A percentile compares a stretch with the other conserved stretches of the same genome.
Evolutionary conservation across 1,284 basidiomycete species (phyloP).

Genomic region (Moniliophthora roreri): DNA sequence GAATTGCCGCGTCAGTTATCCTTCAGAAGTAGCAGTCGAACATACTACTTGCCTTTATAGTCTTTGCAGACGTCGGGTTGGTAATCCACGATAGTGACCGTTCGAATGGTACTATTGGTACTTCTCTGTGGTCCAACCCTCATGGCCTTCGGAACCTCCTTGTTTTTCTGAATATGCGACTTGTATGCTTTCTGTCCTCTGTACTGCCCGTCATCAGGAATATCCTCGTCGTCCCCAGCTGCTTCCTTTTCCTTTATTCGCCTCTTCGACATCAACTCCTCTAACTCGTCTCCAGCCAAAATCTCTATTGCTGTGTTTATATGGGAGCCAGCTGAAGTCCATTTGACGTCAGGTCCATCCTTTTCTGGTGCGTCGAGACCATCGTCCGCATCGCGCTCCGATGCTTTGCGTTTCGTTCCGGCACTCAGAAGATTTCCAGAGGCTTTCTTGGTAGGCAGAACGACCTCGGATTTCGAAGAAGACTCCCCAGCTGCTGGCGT

Average conservation of each 20-base stretch:
- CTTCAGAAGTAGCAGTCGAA: slow-evolving; percentile 12
- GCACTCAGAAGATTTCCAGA: slow-evolving; percentile 74
- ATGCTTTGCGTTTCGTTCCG: slow-evolving; percentile 76
- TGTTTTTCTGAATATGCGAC: slow-evolving; percentile 79
- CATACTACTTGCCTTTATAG: slow-evolving; percentile 80
- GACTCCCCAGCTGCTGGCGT: slow-evolving; percentile 32
- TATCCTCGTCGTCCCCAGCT: slow-evolving; percentile 58
- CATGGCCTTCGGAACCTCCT: slow-evolving; percentile 84
- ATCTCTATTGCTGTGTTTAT: slow-evolving; percentile 69
- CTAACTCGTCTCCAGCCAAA: slow-evolving; percentile 75
- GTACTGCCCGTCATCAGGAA: slow-evolving; percentile 86
- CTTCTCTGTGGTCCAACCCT: slow-evolving; percentile 84
- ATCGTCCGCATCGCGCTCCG: slow-evolving; percentile 47
- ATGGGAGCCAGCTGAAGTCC: slow-evolving; percentile 73
- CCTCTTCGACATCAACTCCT: slow-evolving; percentile 69
- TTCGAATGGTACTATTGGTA: slow-evolving; percentile 80
- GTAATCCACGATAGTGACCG: slow-evolving; percentile 95
- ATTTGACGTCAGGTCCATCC: slow-evolving; percentile 78
- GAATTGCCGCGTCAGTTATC: slow-evolving; percentile 20
- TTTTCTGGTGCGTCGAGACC: slow-evolving; percentile 42
- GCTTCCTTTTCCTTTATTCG: slow-evolving; percentile 49
- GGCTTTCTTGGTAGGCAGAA: slow-evolving; percentile 72
- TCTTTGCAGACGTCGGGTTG: slow-evolving; percentile 99
- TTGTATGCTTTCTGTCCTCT: slow-evolving; percentile 83
- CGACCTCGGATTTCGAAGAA: slow-evolving; percentile 62